Evolutionary conservation across 2,329 filamentous ascomycete genomes (phyloP), one percentile per base, ranked within the genome.

Genomic region (Pyrenophora tritici-repentis): DNA sequence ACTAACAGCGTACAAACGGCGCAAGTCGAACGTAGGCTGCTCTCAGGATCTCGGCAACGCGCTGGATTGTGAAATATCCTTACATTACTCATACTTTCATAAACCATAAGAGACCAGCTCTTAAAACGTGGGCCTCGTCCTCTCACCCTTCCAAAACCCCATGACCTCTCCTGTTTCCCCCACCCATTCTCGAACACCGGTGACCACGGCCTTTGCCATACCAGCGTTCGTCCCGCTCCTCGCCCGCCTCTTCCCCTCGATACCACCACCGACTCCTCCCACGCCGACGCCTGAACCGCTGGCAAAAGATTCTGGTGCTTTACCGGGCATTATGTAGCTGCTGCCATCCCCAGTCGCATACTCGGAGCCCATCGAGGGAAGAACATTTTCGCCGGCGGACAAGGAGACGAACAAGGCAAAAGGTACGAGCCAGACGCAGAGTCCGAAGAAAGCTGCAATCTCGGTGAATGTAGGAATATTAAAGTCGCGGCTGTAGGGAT

Each of bases 341-440:
- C 76, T 79, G 1, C 78, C 78, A n/a, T 80, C 79, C 5, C 84
- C 83, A 0, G 84, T 86, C 14, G 82, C 83, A 68, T 86, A 86
- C 58, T 91, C 88, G 40, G 85, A 90, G 10, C 91, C 90, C 83
- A 97, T 97, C 6, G 87, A 95, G 0, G 94, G 94, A 43, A 99
- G 77, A 3, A 97, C 90, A 69, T 97, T 97, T 70, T 99, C 94
- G 47, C 91, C 91, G 0, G 94, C 94, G 14, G 90, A 96, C 35
- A 99, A 76, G 66, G 90, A 96, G 42, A 99, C 93, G 69, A 99
- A 99, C 12, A 99, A 81, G 13, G 92, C 86, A 70, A 99, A 99
- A 0, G 94, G 94, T 0, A 97, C 90, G 1, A 99, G 81, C 94
- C 94, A 99, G 0, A 99, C 92, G 66, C 92, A 96, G 2, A 99